phyloP scores from a whole-genome alignment of 257 asterid genomes.

The Nicotiana benthamiana region DNA sequence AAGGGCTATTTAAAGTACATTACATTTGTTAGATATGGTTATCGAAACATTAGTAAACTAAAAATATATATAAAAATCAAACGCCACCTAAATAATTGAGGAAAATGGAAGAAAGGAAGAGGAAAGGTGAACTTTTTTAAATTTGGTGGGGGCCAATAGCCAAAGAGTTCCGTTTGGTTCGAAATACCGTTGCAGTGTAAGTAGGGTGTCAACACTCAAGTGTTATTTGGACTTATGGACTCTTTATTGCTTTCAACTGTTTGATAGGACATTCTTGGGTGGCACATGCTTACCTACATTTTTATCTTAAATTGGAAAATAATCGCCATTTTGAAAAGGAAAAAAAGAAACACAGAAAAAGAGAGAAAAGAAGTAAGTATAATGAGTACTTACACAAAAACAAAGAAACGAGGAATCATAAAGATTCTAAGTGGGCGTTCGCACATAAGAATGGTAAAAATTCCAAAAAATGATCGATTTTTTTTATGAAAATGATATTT shows the following conservation, averaged over 20 bases:
- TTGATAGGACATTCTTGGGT: neutral
- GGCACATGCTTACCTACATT: neutral
- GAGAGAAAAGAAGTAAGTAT: neutral
- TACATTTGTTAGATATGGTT: neutral
- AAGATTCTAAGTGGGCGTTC: neutral
- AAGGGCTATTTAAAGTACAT: neutral
- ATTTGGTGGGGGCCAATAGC: neutral
- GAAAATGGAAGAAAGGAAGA: neutral
- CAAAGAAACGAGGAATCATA: neutral
- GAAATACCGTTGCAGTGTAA: neutral
- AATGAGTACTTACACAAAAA: neutral
- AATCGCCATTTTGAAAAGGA: neutral
- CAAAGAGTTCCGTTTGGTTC: neutral
- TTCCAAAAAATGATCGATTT: no score
- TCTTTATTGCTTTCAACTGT: neutral
- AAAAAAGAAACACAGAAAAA: no score
- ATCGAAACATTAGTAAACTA: neutral
- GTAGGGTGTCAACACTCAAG: neutral
- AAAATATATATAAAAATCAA: neutral
- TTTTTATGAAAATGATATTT: no score
- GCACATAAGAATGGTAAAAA: no score
- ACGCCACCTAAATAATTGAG: neutral
- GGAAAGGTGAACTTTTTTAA: neutral
- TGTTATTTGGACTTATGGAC: neutral
- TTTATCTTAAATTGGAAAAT: neutral